A percentile compares a stretch with the other conserved stretches of the same genome.
Conservation (phyloP, 495 filamentous ascomycete species). For the Xylaria castorea region DNA sequence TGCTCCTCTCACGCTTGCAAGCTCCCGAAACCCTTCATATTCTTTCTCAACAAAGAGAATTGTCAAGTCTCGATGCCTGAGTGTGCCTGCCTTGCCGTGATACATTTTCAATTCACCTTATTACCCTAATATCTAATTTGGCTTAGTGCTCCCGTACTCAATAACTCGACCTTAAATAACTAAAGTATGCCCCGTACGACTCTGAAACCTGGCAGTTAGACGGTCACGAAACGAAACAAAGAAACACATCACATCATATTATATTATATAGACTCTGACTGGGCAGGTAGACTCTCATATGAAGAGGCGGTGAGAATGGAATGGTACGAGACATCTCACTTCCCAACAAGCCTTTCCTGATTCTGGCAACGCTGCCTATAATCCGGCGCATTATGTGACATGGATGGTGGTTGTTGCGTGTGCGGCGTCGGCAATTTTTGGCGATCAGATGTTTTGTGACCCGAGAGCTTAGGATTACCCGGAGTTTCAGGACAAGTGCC, state of each 20-base stretch:
- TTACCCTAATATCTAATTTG: not conserved
- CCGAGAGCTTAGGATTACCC: slow-evolving; percentile 14
- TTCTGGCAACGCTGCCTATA: not conserved
- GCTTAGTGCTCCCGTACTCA: not conserved
- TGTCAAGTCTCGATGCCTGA: not conserved
- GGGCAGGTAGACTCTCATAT: slow-evolving; percentile 7
- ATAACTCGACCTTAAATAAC: not conserved
- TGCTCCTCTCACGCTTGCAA: not conserved
- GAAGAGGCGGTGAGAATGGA: slow-evolving; percentile 11
- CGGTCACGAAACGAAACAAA: slow-evolving; percentile 12
- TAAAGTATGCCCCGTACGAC: not conserved
- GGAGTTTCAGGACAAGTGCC: slow-evolving; percentile 19
- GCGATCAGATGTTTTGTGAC: slow-evolving; percentile 23
- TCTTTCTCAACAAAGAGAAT: not conserved
- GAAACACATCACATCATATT: not conserved
- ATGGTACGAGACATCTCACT: slow-evolving; percentile 14
- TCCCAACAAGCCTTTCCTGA: not conserved
- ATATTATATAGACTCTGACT: not conserved
- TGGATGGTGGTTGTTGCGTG: slow-evolving; percentile 12
- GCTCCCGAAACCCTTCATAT: not conserved
- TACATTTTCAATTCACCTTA: too few relatives aligned
- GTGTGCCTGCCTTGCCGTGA: not conserved
- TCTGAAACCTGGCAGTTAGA: not conserved
- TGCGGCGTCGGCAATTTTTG: slow-evolving; percentile 5
- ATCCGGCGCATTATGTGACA: slow-evolving; percentile 3